Conservation (phyloP, 306 rosid genomes). For the Hippophae gyantsensis region DNA sequence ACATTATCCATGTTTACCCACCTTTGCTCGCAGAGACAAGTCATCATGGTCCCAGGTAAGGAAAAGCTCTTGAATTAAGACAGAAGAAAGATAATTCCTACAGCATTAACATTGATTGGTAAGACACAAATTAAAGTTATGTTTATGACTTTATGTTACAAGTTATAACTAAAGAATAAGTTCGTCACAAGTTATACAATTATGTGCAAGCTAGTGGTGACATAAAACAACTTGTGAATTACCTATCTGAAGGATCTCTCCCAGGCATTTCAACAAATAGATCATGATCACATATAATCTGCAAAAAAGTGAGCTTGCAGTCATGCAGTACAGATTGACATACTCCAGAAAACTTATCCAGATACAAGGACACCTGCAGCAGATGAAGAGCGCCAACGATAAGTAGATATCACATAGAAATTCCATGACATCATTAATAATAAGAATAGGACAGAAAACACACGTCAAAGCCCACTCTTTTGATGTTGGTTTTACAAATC, state of each 20-base stretch:
- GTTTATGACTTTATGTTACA: neutral
- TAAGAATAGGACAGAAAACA: slow-evolving; percentile 3
- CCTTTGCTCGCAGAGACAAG: slow-evolving; percentile 82
- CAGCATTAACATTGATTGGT: slow-evolving; percentile 12
- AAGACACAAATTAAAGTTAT: slow-evolving; percentile 3
- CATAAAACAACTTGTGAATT: slow-evolving; percentile 8
- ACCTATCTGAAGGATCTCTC: slow-evolving; percentile 99
- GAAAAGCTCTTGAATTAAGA: slow-evolving; percentile 90
- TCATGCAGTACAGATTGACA: slow-evolving; percentile 92
- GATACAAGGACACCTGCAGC: slow-evolving; percentile 85
- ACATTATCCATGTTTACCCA: slow-evolving; percentile 17
- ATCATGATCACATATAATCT: slow-evolving; percentile 89
- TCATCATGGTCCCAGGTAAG: slow-evolving; percentile 98
- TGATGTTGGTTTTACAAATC: neutral
- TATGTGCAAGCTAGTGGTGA: neutral
- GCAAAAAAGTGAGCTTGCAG: slow-evolving; percentile 90
- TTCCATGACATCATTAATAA: neutral
- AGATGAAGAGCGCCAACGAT: slow-evolving; percentile 13
- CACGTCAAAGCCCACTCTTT: neutral
- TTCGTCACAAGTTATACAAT: slow-evolving; percentile 2
- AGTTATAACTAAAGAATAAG: slow-evolving; percentile 4
- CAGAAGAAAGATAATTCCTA: slow-evolving; percentile 98
- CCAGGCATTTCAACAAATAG: slow-evolving; percentile 99
- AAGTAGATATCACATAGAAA: neutral
- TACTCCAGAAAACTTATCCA: slow-evolving; percentile 93